Percentiles rank a stretch among this genome's conserved stretches.
Conservation (phyloP, 345 rosid species). For the Sonneratia caseolaris region DNA sequence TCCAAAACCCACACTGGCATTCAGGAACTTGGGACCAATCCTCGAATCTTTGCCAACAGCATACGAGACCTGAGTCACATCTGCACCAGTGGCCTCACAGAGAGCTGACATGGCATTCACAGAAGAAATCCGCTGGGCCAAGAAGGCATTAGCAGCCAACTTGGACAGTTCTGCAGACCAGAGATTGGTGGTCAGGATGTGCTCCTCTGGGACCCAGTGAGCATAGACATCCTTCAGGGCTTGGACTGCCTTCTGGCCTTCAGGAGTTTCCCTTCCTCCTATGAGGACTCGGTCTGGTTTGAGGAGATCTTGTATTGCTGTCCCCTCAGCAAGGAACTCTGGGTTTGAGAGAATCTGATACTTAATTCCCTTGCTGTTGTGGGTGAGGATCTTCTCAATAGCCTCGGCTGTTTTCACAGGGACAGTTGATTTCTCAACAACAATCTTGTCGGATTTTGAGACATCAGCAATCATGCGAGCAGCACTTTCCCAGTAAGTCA, state of each 20-base stretch:
- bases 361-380: no score
- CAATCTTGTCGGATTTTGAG: conserved; percentile 76
- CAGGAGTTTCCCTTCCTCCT: conserved; percentile 86
- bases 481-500: conserved; percentile 40
- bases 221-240: conserved; percentile 76
- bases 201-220: conserved; percentile 77
- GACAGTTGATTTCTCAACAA: conserved; percentile 89
- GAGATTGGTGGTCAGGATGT: conserved; percentile 48
- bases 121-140: conserved; percentile 86
- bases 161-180: conserved; percentile 53
- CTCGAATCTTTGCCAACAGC: conserved; percentile 73
- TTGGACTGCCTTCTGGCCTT: conserved; percentile 61
- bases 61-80: conserved; percentile 63
- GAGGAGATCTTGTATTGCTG: no score
- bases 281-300: conserved; percentile 13
- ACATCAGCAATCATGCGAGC: conserved; percentile 67
- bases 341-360: no score
- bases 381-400: conserved; percentile 61
- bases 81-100: conserved; percentile 44
- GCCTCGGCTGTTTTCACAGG: conserved; percentile 93
- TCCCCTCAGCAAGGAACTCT: no score
- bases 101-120: conserved; percentile 63
- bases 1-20: conserved; percentile 87
- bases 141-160: conserved; percentile 88
- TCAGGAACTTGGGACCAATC: conserved; percentile 80